A percentile compares a stretch with the other conserved stretches of the same genome.
phyloP scores from a whole-genome alignment of 768 basidiomycete genomes.

The Lentinula edodes region DNA sequence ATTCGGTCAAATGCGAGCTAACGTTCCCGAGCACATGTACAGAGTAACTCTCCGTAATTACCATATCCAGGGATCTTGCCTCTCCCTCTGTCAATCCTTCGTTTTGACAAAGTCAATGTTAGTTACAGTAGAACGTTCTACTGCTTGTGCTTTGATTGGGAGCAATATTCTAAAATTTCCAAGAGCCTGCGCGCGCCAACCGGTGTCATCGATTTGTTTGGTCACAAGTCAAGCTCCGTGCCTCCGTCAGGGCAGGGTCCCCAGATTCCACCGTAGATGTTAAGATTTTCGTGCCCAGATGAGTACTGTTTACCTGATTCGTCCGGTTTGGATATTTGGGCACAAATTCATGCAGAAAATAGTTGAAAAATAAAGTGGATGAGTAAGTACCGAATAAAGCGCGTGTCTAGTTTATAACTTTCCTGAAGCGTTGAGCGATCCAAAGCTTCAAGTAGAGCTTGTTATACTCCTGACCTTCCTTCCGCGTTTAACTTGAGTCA shows the following conservation, averaged over 20 bases:
- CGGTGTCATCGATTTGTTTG: not conserved
- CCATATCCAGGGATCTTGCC: not conserved
- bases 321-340: not conserved
- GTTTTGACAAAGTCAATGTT: not conserved
- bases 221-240: conserved; percentile 3
- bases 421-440: not conserved
- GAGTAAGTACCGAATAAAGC: not conserved
- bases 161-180: no score
- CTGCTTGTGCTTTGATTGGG: no score
- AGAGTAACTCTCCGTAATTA: not conserved
- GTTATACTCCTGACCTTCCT: not conserved
- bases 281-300: not conserved
- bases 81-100: not conserved
- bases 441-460: not conserved
- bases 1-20: not conserved
- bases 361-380: not conserved
- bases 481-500: not conserved
- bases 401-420: not conserved
- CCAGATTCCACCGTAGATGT: not conserved
- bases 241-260: not conserved
- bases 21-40: not conserved
- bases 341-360: not conserved
- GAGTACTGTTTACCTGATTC: not conserved
- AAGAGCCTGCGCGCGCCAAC: not conserved
- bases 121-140: no score